These are phyloP conservation scores for Excoecaria agallocha DNA, from an alignment of 345 rosid species.

Conservation along the genomic window DNA sequence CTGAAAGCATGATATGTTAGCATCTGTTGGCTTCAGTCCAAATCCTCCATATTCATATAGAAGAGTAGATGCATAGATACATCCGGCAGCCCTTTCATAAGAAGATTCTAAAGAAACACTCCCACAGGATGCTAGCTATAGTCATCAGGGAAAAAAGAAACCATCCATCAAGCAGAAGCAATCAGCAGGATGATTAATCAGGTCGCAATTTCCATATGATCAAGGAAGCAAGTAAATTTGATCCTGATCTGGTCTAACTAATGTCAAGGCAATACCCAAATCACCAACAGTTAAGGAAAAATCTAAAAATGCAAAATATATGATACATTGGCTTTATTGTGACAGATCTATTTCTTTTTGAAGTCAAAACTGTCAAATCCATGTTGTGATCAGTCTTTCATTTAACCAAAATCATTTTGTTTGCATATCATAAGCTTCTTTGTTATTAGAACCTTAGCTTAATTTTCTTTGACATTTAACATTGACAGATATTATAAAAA, in stretches of 20 bases:
- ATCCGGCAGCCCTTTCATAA: constrained; percentile 49
- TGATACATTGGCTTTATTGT: not conserved
- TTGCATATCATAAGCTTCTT: not conserved
- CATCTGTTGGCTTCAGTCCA: constrained; percentile 31
- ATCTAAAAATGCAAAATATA: not conserved
- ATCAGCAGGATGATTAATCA: not conserved
- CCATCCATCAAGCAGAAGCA: not conserved
- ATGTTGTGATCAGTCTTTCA: not conserved
- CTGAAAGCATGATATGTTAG: constrained; percentile 32
- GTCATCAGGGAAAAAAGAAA: constrained; percentile 4
- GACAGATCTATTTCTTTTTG: not conserved
- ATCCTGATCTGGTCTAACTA: not conserved
- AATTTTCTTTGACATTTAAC: not conserved
- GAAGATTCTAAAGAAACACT: constrained; percentile 48
- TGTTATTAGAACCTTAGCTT: not conserved
- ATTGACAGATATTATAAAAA: not conserved
- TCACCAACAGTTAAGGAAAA: not conserved
- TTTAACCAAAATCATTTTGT: not conserved
- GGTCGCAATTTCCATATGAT: not conserved
- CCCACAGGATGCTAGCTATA: constrained; percentile 51
- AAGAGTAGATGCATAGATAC: constrained; percentile 50
- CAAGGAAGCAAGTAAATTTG: not conserved
- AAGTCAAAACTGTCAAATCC: not conserved
- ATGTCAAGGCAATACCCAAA: not conserved
- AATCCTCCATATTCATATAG: constrained; percentile 42